These are phyloP conservation scores for Aspergillus haitiensis DNA, from an alignment of 495 filamentous ascomycete genomes.

Conservation along the genomic window DNA sequence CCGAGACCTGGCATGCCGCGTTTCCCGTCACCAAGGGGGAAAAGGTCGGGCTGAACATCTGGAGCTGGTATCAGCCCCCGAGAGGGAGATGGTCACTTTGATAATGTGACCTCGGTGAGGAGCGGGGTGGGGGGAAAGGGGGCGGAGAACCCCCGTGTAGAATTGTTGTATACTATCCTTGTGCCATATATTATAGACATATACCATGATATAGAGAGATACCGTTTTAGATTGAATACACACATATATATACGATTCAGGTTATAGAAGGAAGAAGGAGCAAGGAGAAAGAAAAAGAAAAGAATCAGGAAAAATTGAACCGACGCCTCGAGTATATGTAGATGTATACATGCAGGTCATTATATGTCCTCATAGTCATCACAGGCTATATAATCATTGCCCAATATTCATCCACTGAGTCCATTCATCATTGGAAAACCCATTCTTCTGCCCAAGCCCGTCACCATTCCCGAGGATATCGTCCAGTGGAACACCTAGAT, in stretches of 20 bases:
- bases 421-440: constrained; percentile 41
- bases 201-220: constrained; percentile 1
- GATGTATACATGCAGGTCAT: constrained; percentile 13
- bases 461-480: constrained; percentile 46
- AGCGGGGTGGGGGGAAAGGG: no score
- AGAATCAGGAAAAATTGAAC: neutral
- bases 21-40: constrained; percentile 63
- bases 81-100: constrained; percentile 19
- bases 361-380: constrained; percentile 13
- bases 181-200: constrained; percentile 7
- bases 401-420: constrained; percentile 45
- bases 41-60: constrained; percentile 84
- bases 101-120: neutral
- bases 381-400: neutral
- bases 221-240: constrained; percentile 3
- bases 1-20: constrained; percentile 68
- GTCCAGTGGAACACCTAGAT: constrained; percentile 43
- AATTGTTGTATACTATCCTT: neutral
- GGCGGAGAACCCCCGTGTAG: no score
- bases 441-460: constrained; percentile 23
- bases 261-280: no score
- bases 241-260: constrained; percentile 4
- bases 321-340: constrained; percentile 11
- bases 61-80: constrained; percentile 55
- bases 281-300: no score